Conservation (phyloP, 306 rosid genomes). For the Cajanus cajan region DNA sequence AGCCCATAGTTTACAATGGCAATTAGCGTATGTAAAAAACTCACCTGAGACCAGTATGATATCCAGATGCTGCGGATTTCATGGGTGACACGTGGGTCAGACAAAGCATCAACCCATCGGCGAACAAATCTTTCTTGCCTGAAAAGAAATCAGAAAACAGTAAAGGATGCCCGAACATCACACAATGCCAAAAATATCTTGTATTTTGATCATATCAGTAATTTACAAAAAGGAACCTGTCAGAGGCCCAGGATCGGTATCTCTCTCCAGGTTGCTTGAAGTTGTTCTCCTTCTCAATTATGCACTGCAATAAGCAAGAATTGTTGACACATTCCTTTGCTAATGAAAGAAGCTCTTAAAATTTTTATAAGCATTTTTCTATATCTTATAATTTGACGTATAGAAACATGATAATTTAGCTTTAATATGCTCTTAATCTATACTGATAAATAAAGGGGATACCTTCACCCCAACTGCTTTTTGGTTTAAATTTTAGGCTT, state of each 20-base stretch:
- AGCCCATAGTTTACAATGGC: not conserved
- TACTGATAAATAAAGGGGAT: too few relatives aligned
- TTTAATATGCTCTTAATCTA: not conserved
- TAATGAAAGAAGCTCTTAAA: not conserved
- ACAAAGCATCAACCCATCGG: conserved; percentile 66
- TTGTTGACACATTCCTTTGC: not conserved
- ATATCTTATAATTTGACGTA: not conserved
- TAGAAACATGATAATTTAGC: not conserved
- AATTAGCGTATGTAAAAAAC: not conserved
- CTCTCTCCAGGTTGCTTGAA: conserved; percentile 88
- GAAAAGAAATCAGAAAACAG: conserved; percentile 12
- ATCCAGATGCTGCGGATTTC: conserved; percentile 86
- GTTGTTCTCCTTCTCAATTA: conserved; percentile 82
- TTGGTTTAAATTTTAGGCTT: too few relatives aligned
- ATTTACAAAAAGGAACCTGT: conserved; percentile 52
- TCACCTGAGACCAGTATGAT: conserved; percentile 82
- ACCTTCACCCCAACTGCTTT: too few relatives aligned
- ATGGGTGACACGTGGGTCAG: conserved; percentile 69
- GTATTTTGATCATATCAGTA: not conserved
- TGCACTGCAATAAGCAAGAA: conserved; percentile 43
- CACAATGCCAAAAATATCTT: not conserved
- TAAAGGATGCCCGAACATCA: not conserved
- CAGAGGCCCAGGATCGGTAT: conserved; percentile 78
- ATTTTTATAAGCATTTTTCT: not conserved
- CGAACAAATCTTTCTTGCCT: conserved; percentile 78